Base-by-base conservation (phyloP, 2,329 filamentous ascomycete species). In the Trichoderma pleuroti region DNA sequence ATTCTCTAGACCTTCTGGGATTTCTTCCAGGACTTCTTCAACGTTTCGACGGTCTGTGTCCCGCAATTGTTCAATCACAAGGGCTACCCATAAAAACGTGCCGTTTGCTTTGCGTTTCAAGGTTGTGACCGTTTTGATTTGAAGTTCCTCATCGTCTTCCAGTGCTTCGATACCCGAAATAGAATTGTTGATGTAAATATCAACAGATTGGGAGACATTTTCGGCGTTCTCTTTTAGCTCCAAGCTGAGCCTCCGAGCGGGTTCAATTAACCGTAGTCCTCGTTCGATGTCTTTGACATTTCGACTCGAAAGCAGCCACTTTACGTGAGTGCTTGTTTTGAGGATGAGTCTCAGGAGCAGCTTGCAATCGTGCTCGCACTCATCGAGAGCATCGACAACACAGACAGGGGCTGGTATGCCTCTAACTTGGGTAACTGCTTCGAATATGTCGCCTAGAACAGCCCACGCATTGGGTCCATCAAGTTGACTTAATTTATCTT, bases 301-400 rank as follows among this genome's bases (percentile, higher is more conserved):
- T 7, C 68, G 62, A 14, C 68, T 67, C 2, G 68, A 67, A 18
- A 70, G 1, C n/a, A 70, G 26, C 68, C 68, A 70, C 26, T 67
- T 70, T 1, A 70, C 28, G 4, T 11, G 61, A 4, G 0, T 7
- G 11, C 39, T 2, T 78, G 77, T 16, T 56, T 77, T 61, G 12
- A 74, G 49, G 34, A 85, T 78, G 12, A 83, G 73, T 0, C 78
- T 59, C 12, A 86, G 75, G 4, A 86, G 80, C 56, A 76, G 54
- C 46, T 61, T 71, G 83, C 85, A 30, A 7, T 60, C 36, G 1
- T 32, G 18, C 10, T 46, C 52, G 11, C 61, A 67, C 73, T 86
- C 84, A 66, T 87, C 83, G 0, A 86, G 80, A 4, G 60, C 60
- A 30, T 63, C 60, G 5, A 49, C 36, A 28, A 82, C 83, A 74